phyloP scores from a whole-genome alignment of 495 filamentous ascomycete genomes.

The Bombardia bombarda region DNA sequence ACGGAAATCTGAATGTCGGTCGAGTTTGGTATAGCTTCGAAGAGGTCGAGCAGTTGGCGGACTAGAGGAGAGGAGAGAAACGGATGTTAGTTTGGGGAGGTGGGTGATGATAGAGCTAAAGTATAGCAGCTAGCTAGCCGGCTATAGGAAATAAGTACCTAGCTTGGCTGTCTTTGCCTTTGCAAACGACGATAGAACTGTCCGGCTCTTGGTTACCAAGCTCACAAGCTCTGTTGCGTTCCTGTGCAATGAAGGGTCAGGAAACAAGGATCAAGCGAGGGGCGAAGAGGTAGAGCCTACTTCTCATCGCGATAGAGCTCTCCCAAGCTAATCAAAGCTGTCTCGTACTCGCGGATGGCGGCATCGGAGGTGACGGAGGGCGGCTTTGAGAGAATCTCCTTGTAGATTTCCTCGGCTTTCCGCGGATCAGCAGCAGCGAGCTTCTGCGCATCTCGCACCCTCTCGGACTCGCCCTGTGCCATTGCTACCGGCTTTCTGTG shows the following conservation, averaged over 20 bases:
- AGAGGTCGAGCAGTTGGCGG: conserved; percentile 92
- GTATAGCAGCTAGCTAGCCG: too few species aligned
- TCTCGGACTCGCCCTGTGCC: conserved; percentile 39
- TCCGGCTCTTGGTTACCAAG: conserved; percentile 82
- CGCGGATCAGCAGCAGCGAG: conserved; percentile 67
- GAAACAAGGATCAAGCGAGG: neutral
- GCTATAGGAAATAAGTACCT: conserved; percentile 50
- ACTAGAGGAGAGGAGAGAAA: conserved; percentile 54
- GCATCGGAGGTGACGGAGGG: conserved; percentile 74
- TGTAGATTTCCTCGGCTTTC: conserved; percentile 77
- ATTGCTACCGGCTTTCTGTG: conserved; percentile 27
- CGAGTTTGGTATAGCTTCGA: conserved; percentile 86
- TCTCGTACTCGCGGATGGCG: conserved; percentile 81
- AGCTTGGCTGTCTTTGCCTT: conserved; percentile 99
- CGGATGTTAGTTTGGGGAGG: neutral
- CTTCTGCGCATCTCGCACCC: conserved; percentile 68
- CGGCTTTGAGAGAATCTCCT: conserved; percentile 76
- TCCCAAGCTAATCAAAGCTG: conserved; percentile 73
- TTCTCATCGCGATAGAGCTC: conserved; percentile 88
- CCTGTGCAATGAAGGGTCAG: conserved; percentile 24
- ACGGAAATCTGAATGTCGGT: conserved; percentile 86
- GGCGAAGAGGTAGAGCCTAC: conserved; percentile 27
- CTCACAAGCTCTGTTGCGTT: conserved; percentile 83
- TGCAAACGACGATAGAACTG: conserved; percentile 87
- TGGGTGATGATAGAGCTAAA: too few species aligned